A percentile compares a stretch with the other conserved stretches of the same genome.
phyloP scores from a whole-genome alignment of 371 early-diverging fungal genomes.

The Mucor plumbeus region DNA sequence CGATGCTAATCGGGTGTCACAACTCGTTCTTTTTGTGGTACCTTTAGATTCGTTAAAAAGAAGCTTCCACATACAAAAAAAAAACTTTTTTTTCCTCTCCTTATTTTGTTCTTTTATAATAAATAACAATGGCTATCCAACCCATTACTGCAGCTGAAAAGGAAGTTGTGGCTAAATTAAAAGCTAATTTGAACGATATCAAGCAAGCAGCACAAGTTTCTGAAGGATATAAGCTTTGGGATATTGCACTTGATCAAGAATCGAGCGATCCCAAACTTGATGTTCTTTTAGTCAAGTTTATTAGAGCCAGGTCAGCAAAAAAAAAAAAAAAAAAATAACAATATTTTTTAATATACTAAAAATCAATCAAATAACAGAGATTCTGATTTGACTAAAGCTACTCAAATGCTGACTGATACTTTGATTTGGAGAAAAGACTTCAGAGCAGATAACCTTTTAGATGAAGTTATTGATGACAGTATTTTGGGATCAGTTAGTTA shows the following conservation, averaged over 20 bases:
- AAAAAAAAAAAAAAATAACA: not conserved
- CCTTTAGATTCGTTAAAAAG: too few species aligned
- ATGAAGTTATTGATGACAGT: conserved; percentile 54
- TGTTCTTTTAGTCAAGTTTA: conserved; percentile 61
- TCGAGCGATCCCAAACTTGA: conserved; percentile 56
- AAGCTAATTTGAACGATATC: conserved; percentile 50
- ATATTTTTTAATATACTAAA: not conserved
- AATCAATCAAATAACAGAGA: conserved; percentile 27
- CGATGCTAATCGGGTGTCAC: too few species aligned
- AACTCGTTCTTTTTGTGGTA: too few species aligned
- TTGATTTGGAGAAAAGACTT: conserved; percentile 63
- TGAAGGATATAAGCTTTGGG: conserved; percentile 54
- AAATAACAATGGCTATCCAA: conserved; percentile 12
- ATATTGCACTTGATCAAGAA: conserved; percentile 46
- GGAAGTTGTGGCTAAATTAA: conserved; percentile 48
- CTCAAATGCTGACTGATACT: conserved; percentile 55
- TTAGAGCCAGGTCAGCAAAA: conserved; percentile 52
- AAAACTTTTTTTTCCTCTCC: not conserved
- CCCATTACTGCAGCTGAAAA: conserved; percentile 48
- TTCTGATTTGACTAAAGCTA: conserved; percentile 41
- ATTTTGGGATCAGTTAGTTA: conserved; percentile 57
- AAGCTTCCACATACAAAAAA: too few species aligned
- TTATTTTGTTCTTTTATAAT: conserved; percentile 1
- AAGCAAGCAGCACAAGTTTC: conserved; percentile 37
- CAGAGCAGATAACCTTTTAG: conserved; percentile 46